Evolutionary conservation across 2,329 filamentous ascomycete genomes (phyloP), one percentile per base, ranked within the genome.

Genomic region (Trichoderma sp.): DNA sequence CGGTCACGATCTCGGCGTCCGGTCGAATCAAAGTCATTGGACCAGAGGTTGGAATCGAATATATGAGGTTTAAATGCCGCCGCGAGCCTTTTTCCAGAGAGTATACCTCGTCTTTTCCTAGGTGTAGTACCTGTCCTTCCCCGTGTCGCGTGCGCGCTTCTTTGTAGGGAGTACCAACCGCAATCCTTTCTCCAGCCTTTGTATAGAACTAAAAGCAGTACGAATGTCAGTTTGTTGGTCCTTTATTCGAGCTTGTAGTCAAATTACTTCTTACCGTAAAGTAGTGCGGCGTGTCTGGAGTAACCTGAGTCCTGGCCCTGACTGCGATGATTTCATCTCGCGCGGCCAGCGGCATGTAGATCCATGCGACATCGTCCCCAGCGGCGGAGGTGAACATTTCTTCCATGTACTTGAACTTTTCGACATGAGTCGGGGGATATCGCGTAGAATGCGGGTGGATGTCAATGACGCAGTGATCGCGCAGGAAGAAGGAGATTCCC

Each of bases 401-500:
- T n/a, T 37, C n/a, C 3, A 61, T 13, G 49, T 68, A 61, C 6
- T 40, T 13, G 43, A 61, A 61, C 7, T 16, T 43, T 11, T 60
- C 40, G 6, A 68, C 19, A 24, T 35, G 55, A n/a, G 24, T 61
- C 4, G 57, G 33, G 31, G 33, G 33, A 24, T 40, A 5, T 13
- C 47, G 16, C 13, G 27, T 56, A 6, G 57, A 33, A 56, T 68
- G 65, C 13, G 21, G 33, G 24, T 56, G 57, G 3, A 68, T 61
- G 2, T 24, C 33, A 24, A 55, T 7, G 7, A 61, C 19, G 5
- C 10, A 3, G 2, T 31, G 29, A 0, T n/a, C 1, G n/a, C 2
- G 1, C 4, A 61, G 14, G 27, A 69, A 69, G 29, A 69, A 52
- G 5, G 58, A 62, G n/a, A 64, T 33, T 35, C 67, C 67, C 7